Conservation (phyloP, 129 eudicot genomes). For the Saussurea involucrata region DNA sequence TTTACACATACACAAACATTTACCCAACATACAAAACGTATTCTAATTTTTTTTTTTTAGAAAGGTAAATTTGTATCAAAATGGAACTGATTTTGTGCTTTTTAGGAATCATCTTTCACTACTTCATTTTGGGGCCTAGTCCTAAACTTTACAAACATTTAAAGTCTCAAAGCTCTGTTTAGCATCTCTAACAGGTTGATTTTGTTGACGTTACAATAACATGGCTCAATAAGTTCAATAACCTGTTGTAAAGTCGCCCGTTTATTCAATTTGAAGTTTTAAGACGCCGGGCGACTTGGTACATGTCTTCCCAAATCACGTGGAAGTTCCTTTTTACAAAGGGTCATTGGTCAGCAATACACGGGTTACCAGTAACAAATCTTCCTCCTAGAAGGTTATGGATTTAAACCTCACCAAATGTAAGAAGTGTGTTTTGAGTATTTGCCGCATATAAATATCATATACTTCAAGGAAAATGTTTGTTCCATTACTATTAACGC, state of each 20-base stretch:
- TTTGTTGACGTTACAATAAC: not conserved
- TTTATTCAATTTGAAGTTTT: no score
- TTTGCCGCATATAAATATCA: not conserved
- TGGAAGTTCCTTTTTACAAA: not conserved
- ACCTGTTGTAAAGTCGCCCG: no score
- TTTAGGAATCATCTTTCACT: not conserved
- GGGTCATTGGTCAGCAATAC: not conserved
- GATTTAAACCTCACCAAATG: not conserved
- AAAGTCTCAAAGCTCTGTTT: not conserved
- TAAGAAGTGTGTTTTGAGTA: not conserved
- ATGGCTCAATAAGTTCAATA: not conserved
- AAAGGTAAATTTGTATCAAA: not conserved
- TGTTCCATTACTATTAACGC: not conserved
- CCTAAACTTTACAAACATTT: not conserved
- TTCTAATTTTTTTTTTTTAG: not conserved
- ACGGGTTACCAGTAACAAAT: not conserved
- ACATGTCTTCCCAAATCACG: no score
- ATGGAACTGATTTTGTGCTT: not conserved
- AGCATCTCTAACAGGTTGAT: not conserved
- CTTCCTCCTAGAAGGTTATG: not conserved
- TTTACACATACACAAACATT: not conserved
- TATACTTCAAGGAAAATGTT: not conserved
- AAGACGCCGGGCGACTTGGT: no score
- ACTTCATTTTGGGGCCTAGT: not conserved
- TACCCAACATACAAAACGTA: not conserved